Conservation (phyloP, 1,139 yeast genomes). For the Hyphopichia khmerensis region DNA sequence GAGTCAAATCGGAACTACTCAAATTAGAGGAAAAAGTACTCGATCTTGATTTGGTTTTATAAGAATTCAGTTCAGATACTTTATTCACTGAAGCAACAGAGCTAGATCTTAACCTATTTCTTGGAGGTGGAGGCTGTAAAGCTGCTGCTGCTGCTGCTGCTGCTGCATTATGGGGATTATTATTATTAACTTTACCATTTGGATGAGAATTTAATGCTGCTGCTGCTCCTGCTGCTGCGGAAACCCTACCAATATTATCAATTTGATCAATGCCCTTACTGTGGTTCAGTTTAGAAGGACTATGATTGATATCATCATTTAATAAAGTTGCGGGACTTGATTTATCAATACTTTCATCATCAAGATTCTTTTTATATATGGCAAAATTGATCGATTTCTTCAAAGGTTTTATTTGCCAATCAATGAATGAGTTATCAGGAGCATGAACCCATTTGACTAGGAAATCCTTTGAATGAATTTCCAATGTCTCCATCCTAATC, state of each 20-base stretch:
- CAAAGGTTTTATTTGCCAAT: conserved; percentile 82
- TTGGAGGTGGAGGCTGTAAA: conserved; percentile 6
- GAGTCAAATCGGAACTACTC: conserved; percentile 36
- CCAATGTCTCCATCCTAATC: conserved; percentile 71
- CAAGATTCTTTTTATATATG: conserved; percentile 45
- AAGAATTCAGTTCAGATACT: conserved; percentile 29
- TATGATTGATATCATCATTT: conserved; percentile 2
- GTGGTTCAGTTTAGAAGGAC: neutral
- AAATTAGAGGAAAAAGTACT: conserved; percentile 33
- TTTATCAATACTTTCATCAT: neutral
- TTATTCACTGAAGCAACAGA: conserved; percentile 41
- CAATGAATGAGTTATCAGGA: conserved; percentile 61
- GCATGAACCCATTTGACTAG: conserved; percentile 88
- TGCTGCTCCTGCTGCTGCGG: conserved; percentile 3
- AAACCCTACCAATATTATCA: neutral
- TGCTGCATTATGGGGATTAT: neutral
- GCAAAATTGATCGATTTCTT: conserved; percentile 79
- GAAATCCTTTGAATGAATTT: conserved; percentile 84
- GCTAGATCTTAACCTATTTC: conserved; percentile 26
- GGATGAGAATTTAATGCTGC: neutral
- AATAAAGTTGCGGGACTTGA: conserved; percentile 2
- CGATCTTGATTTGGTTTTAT: conserved; percentile 36
- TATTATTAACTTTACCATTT: neutral
- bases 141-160: conserved; percentile 5
- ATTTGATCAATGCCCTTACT: neutral